Evolutionary conservation across 176 grass and related monocot species (phyloP), one percentile per base, ranked within the genome.

Genomic region (Bolboschoenus planiculmis): DNA sequence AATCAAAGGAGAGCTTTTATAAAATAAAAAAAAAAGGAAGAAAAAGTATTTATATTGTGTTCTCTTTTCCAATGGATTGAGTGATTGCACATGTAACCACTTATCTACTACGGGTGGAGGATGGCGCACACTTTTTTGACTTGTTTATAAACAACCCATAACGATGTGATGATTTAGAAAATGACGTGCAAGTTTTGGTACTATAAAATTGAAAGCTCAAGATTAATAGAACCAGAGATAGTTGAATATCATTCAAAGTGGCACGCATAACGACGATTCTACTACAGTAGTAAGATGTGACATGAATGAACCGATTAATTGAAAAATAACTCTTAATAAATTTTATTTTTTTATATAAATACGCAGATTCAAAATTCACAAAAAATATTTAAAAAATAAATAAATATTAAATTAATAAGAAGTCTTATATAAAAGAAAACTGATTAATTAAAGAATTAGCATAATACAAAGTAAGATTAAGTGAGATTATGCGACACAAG

Each of bases 81-180:
- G 2, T 51, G 44, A 76, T 76, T 51, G 72, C 27, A 76, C 72
- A 76, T 51, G 44, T 31, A 76, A 76, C 44, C 44, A 76, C 72
- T 33, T 50, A 76, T 30, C 72, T 77, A 53, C 20, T 77, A 51
- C 0, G 26, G 44, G 51, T 31, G 72, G 44, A 46, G 11, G 44
- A 76, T 31, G 72, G 44, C 46, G 11, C 26, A 31, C 46, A 18
- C 27, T 53, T 53, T 73, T 51, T 50, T 31, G 24, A 76, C 13
- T 53, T 76, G 13, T 51, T 77, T 34, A 77, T 23, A 51, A 53
- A 77, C 46, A 48, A 13, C 9, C 5, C 72, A 77, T 77, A 77
- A 51, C 4, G 27, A 31, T 34, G 15, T 31, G 10, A 33, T 34
- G 13, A 53, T 77, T 77, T 77, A 50, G 46, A 77, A 50, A 77